A percentile compares a stretch with the other conserved stretches of the same genome.
phyloP scores from a whole-genome alignment of 306 rosid genomes.

The Albizia julibrissin region DNA sequence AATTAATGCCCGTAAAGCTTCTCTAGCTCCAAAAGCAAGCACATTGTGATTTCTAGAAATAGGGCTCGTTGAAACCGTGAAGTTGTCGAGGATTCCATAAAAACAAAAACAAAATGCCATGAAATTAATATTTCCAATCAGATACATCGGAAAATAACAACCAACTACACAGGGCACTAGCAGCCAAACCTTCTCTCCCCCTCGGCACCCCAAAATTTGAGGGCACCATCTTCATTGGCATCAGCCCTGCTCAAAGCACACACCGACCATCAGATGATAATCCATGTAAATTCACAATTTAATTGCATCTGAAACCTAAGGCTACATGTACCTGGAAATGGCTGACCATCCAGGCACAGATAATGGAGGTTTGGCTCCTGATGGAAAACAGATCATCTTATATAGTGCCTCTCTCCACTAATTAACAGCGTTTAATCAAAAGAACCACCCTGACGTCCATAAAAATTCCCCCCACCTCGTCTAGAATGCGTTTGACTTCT shows the following conservation, averaged over 20 bases:
- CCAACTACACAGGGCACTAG: slow-evolving; percentile 37
- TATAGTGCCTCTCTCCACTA: slow-evolving; percentile 21
- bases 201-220: slow-evolving; percentile 26
- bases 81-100: slow-evolving; percentile 26
- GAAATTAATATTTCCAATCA: slow-evolving; percentile 50
- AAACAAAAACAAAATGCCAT: slow-evolving; percentile 46
- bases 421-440: slow-evolving; percentile 51
- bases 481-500: slow-evolving; percentile 72
- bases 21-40: slow-evolving; percentile 40
- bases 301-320: slow-evolving; percentile 13
- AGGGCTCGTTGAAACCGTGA: slow-evolving; percentile 38
- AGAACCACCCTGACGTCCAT: slow-evolving; percentile 49
- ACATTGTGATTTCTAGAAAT: slow-evolving; percentile 31
- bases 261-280: slow-evolving; percentile 38
- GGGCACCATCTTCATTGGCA: slow-evolving; percentile 32
- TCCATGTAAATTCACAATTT: slow-evolving; percentile 22
- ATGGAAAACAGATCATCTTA: slow-evolving; percentile 23
- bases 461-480: slow-evolving; percentile 72
- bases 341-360: slow-evolving; percentile 21
- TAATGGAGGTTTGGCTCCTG: slow-evolving; percentile 21
- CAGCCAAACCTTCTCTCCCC: slow-evolving; percentile 44
- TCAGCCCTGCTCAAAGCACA: slow-evolving; percentile 37
- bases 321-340: slow-evolving; percentile 36
- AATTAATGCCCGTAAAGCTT: slow-evolving; percentile 34
- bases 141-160: slow-evolving; percentile 45